Evolutionary conservation across 192 early-diverging fungal species (phyloP), one percentile per base, ranked within the genome.

Genomic region (Lobosporangium transversale): DNA sequence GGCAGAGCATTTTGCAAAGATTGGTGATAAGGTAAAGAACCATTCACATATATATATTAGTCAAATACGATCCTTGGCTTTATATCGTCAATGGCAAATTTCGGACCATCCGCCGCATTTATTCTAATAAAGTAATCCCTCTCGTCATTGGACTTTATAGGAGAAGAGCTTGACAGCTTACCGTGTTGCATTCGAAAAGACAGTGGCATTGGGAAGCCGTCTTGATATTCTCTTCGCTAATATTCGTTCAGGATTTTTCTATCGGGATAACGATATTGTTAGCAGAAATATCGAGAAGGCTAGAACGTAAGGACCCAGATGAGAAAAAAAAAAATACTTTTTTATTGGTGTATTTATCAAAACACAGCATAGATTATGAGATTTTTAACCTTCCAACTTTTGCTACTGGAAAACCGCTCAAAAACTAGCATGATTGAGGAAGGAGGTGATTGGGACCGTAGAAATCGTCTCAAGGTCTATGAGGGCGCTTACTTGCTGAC

Each of bases 391-490:
- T n/a, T n/a, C n/a, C n/a, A n/a, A n/a, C n/a, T n/a, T n/a, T n/a
- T n/a, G n/a, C n/a, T n/a, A n/a, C n/a, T n/a, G n/a, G n/a, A n/a
- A n/a, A n/a, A n/a, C n/a, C n/a, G n/a, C n/a, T n/a, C n/a, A n/a
- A n/a, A n/a, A n/a, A 24, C 4, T 64, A 95, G 92, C 33, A 85
- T 99, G 76, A 95, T 98, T 64, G 93, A 99, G 75, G 94, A 98
- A 84, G 96, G 97, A 48, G 98, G 98, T 26, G 98, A 99, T 81
- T 99, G 98, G 98, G 98, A 99, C 86, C 89, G 98, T 47, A 89
- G 98, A 62, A 99, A 99, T 84, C 89, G 98, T 48, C 87, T 98
- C 44, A 98, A 98, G 85, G 95, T 94, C 3, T 95, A 98, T 68
- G 94, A 98, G 75, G 96, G 94, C 52, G 85, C 96, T 35, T 95